Conservation (phyloP, 2,329 filamentous ascomycete species). For the Fusarium protoensiforme region DNA sequence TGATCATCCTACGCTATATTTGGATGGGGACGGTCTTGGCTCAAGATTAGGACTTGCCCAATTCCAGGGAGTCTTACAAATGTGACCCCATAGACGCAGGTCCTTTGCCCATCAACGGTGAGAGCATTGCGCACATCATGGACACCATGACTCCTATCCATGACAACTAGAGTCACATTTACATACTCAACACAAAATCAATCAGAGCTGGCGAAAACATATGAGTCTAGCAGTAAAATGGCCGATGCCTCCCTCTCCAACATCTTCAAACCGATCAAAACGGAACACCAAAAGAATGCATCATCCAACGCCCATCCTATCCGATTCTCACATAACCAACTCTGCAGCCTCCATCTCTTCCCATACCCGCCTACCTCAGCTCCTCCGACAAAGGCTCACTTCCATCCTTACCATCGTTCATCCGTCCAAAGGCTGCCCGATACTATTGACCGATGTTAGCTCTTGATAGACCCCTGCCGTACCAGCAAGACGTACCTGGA, state of each 20-base stretch:
- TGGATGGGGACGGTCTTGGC: background rate
- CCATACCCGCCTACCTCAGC: slow-evolving; percentile 35
- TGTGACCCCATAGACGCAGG: background rate
- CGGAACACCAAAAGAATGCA: slow-evolving; percentile 28
- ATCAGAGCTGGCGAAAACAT: background rate
- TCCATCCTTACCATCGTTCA: slow-evolving; percentile 32
- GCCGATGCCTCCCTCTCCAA: background rate
- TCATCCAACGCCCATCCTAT: slow-evolving; percentile 28
- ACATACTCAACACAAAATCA: background rate
- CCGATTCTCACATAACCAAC: slow-evolving; percentile 10
- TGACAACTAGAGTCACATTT: background rate
- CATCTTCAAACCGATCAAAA: background rate
- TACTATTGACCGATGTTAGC: slow-evolving; percentile 43
- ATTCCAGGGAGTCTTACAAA: background rate
- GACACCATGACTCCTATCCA: background rate
- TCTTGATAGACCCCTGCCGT: background rate
- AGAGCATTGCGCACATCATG: background rate
- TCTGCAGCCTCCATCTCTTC: slow-evolving; percentile 13
- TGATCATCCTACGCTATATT: background rate
- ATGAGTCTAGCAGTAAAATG: background rate
- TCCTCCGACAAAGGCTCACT: slow-evolving; percentile 42
- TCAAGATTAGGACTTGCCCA: background rate
- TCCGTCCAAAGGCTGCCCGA: slow-evolving; percentile 46
- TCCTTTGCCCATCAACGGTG: background rate
- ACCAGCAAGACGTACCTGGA: slow-evolving; percentile 72